Evolutionary conservation across 2,329 filamentous ascomycete species (phyloP), one percentile per base, ranked within the genome.

Genomic region (Exophiala viscosa): DNA sequence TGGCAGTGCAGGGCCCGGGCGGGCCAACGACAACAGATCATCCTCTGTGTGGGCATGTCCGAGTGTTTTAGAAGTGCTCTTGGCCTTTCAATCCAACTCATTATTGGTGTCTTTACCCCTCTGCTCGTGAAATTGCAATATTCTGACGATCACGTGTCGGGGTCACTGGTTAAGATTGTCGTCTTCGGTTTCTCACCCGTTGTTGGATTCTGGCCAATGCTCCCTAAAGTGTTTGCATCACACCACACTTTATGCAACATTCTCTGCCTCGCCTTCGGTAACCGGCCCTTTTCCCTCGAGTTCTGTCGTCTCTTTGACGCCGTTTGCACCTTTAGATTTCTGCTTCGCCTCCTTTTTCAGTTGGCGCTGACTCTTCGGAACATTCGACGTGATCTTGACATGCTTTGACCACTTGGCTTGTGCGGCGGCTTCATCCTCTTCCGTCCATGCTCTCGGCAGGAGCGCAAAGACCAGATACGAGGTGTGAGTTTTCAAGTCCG

Each of bases 381-480:
- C 51, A 18, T 57, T 47, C 6, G 56, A 43, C 17, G 23, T 32
- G 23, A 60, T 35, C 44, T 52, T 53, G 14, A 57, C 57, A 36
- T 52, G 38, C 42, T 54, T 58, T 6, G 48, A 50, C 81, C 84
- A 90, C 58, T 78, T 81, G 47, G 79, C 75, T 59, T 79, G 72
- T 45, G 85, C 84, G 28, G 78, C 78, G 31, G 79, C 79, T 71
- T 99, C 93, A 60, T 96, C 89, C 55, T 87, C 87, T 33, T 83
- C 85, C 0, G 77, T 85, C 93, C 93, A 99, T 57, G 88, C 85
- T 39, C 84, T 79, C n/a, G 93, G 92, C 55, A 99, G 72, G 2
- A 93, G 76, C 0, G 93, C 93, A 73, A 99, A 99, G 3, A 95
- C 87, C 3, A 99, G 79, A 68, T 99, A 99, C n/a, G 88, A 93